These are phyloP conservation scores for Phaeosphaeriaceae sp. DNA, from an alignment of 2,329 filamentous ascomycete species.

Conservation along the genomic window DNA sequence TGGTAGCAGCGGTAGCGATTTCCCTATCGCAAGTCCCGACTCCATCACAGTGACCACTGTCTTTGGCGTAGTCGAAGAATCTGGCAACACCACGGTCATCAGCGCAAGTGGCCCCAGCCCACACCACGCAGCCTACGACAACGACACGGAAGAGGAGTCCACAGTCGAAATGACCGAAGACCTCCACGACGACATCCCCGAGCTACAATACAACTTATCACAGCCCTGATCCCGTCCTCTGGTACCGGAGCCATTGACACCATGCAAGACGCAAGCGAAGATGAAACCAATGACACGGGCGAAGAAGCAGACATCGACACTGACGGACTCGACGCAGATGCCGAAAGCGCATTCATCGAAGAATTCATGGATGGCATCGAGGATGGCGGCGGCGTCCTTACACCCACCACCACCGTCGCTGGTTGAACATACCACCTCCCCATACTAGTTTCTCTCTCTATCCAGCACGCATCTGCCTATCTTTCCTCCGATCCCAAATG, in stretches of 20 bases:
- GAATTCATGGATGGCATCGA: slow-evolving; percentile 28
- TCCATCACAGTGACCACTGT: slow-evolving; percentile 44
- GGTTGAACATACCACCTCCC: neutral
- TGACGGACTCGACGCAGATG: slow-evolving; percentile 33
- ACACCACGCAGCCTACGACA: slow-evolving; percentile 16
- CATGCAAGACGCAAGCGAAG: slow-evolving; percentile 10
- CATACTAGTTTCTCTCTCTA: too few relatives aligned
- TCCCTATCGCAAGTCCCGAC: slow-evolving; percentile 37
- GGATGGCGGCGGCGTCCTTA: slow-evolving; percentile 15
- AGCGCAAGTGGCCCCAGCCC: slow-evolving; percentile 28
- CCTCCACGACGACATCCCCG: slow-evolving; percentile 12
- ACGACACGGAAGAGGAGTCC: slow-evolving; percentile 20
- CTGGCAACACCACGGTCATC: slow-evolving; percentile 38
- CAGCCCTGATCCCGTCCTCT: slow-evolving; percentile 4
- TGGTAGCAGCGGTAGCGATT: neutral
- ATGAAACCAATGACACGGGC: slow-evolving; percentile 25
- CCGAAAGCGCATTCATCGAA: slow-evolving; percentile 32
- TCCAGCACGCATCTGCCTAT: too few relatives aligned
- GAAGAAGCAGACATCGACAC: slow-evolving; percentile 37
- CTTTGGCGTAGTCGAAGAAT: slow-evolving; percentile 43
- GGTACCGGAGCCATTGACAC: slow-evolving; percentile 3
- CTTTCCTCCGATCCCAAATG: too few relatives aligned
- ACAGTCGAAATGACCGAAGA: slow-evolving; percentile 28
- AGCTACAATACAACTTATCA: slow-evolving; percentile 7
- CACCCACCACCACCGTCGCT: slow-evolving; percentile 21